phyloP scores from a whole-genome alignment of 1,284 basidiomycete species.

The Xerocomus minutiporus region DNA sequence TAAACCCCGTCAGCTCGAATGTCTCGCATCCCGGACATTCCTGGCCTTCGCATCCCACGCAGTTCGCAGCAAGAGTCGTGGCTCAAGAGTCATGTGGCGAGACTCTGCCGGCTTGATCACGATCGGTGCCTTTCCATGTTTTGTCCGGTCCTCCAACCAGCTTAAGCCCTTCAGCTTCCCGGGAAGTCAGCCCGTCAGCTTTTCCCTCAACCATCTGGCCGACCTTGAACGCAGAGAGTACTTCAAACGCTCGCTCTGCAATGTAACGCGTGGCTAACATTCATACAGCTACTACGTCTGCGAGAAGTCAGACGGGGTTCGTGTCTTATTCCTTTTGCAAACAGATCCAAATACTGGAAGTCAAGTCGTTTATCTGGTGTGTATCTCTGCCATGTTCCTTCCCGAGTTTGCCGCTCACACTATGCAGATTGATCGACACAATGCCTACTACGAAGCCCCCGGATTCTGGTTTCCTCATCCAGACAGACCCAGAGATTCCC shows the following conservation, averaged over 20 bases:
- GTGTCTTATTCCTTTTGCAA: conserved; percentile 84
- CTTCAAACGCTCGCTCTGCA: conserved; percentile 28
- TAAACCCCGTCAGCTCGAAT: conserved; percentile 25
- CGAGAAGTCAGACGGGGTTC: conserved; percentile 98
- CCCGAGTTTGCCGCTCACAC: conserved; percentile 5
- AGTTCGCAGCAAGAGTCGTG: conserved; percentile 55
- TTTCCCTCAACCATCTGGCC: conserved; percentile 63
- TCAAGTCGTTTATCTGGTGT: conserved; percentile 81
- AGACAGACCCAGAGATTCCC: conserved; percentile 58
- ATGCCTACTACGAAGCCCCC: conserved; percentile 71
- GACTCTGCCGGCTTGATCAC: conserved; percentile 59
- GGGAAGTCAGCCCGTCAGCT: conserved; percentile 91
- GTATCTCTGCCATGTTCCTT: conserved; percentile 23
- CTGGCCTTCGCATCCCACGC: conserved; percentile 52
- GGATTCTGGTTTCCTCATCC: conserved; percentile 89
- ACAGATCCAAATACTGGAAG: conserved; percentile 59
- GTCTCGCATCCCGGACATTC: conserved; percentile 58
- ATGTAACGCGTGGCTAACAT: conserved; percentile 9
- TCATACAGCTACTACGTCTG: conserved; percentile 93
- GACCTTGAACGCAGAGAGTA: conserved; percentile 83
- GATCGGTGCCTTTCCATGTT: conserved; percentile 43
- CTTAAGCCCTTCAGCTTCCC: conserved; percentile 62
- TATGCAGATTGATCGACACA: conserved; percentile 89
- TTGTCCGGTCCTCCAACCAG: conserved; percentile 1
- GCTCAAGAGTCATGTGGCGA: conserved; percentile 61